Base-by-base conservation (phyloP, 805 yeast species). In the Candida ascalaphidarum region DNA sequence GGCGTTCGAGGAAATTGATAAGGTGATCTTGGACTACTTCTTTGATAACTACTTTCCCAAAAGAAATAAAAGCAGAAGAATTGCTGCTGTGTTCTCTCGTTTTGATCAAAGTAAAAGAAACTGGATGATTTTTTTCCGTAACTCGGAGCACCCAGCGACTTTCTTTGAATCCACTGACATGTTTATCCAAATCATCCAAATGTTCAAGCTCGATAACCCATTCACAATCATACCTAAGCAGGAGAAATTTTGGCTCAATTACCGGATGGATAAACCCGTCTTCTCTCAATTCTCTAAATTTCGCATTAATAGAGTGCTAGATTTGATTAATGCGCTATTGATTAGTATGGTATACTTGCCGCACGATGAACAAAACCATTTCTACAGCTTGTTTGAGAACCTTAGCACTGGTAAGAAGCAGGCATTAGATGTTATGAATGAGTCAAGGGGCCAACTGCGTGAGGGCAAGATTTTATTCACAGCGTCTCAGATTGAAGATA, bases 261-360 rank as follows among this genome's bases (percentile, higher is more conserved):
- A 46, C 12, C 61, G 57, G 2, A 11, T 47, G 2, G 50, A 47
- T 5, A 46, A 37, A 10, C 39, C 46, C 4, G 23, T 22, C 11
- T 29, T 35, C 4, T 57, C 62, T 3, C 39, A 43, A 11, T 60
- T 53, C 37, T 63, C 61, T 35, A 75, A 74, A 37, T 43, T 62
- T 23, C 59, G 64, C 26, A 39, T 70, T 20, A 74, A 74, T 37
- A 57, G 68, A 19, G 49, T 71, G 20, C 46, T 74, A 13, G 61
- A 65, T 21, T 52, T 58, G 20, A 36, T 78, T 20, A 78, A 78
- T 37, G 37, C 65, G 6, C 53, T 76, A 20, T 43, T 81, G 10
- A 33, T 35, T 16, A 27, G 39, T 8, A 50, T 61, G 12, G 33
- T 53, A 5, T 46, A 54, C 23, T 17, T 7, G 6, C 8, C 6